Percentiles rank a stretch among this genome's conserved stretches.
Conservation (phyloP, 2,329 filamentous ascomycete species). For the Cladosporium halotolerans region DNA sequence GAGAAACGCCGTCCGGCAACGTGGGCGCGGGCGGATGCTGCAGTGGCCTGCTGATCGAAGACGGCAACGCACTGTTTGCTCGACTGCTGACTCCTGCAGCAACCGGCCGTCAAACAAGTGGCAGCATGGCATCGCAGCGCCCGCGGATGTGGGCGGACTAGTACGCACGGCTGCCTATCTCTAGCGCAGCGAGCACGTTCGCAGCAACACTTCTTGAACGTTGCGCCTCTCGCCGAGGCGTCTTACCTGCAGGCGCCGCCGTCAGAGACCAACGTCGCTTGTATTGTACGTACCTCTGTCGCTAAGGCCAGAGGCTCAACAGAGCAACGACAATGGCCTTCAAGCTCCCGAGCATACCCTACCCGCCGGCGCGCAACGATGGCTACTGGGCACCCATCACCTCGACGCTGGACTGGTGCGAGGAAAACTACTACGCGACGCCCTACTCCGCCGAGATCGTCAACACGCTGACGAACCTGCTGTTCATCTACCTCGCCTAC, state of each 20-base stretch:
- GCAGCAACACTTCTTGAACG: neutral
- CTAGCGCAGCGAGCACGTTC: constrained; percentile 6
- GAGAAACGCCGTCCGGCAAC: neutral
- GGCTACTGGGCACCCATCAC: constrained; percentile 61
- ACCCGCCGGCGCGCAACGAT: constrained; percentile 25
- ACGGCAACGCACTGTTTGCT: too few species aligned
- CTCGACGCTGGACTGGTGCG: constrained; percentile 71
- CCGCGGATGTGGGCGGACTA: constrained; percentile 1
- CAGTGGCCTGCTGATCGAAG: constrained; percentile 1
- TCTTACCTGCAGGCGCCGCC: neutral
- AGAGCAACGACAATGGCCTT: constrained; percentile 31
- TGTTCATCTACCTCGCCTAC: constrained; percentile 72
- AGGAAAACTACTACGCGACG: constrained; percentile 75
- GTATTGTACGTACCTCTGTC: constrained; percentile 4
- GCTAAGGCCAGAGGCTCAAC: neutral
- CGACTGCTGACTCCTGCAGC: too few species aligned
- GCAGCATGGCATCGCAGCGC: neutral
- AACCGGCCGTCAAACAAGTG: too few species aligned
- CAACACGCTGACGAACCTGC: constrained; percentile 72
- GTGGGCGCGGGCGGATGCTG: constrained; percentile 1
- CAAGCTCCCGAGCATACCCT: constrained; percentile 27
- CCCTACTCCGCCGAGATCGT: constrained; percentile 70
- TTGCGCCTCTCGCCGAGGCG: neutral
- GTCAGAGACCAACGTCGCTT: neutral
- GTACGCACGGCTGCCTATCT: constrained; percentile 5